Percentiles rank a stretch among this genome's conserved stretches.
These are phyloP conservation scores for Purshia tridentata DNA, from an alignment of 306 rosid genomes.

Conservation along the genomic window DNA sequence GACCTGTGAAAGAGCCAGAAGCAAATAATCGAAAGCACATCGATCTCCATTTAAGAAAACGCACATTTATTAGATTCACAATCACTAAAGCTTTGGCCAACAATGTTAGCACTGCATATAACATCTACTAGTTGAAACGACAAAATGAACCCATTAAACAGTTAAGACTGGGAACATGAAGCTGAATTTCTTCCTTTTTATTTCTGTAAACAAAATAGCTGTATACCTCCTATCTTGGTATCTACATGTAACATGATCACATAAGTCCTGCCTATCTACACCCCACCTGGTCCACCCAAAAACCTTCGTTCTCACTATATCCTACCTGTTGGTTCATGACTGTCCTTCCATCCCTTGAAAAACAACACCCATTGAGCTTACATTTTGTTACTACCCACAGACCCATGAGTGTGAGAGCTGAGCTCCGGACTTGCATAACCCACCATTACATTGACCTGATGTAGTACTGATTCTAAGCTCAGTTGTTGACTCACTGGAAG, in stretches of 20 bases:
- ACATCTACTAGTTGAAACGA: too few species aligned
- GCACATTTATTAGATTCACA: too few species aligned
- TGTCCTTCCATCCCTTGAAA: background rate
- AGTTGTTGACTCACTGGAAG: slow-evolving; percentile 10
- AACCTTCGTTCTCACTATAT: background rate
- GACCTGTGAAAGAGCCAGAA: too few species aligned
- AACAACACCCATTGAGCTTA: background rate
- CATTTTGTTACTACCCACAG: background rate
- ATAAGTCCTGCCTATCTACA: background rate
- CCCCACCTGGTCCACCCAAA: background rate
- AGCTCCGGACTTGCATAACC: slow-evolving; percentile 9
- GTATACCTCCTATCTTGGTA: slow-evolving; percentile 3
- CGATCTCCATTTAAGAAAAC: too few species aligned
- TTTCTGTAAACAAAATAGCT: background rate
- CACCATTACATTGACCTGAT: background rate
- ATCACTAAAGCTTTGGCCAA: too few species aligned
- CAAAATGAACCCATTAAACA: background rate
- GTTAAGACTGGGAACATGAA: background rate
- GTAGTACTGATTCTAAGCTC: slow-evolving; percentile 5
- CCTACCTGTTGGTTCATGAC: background rate
- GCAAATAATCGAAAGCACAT: too few species aligned
- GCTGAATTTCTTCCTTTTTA: background rate
- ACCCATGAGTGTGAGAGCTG: slow-evolving; percentile 12
- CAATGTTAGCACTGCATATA: too few species aligned
- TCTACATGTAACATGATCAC: background rate